Evolutionary conservation across 2,329 filamentous ascomycete genomes (phyloP).

Genomic region (Phyllosticta citrichinensis): DNA sequence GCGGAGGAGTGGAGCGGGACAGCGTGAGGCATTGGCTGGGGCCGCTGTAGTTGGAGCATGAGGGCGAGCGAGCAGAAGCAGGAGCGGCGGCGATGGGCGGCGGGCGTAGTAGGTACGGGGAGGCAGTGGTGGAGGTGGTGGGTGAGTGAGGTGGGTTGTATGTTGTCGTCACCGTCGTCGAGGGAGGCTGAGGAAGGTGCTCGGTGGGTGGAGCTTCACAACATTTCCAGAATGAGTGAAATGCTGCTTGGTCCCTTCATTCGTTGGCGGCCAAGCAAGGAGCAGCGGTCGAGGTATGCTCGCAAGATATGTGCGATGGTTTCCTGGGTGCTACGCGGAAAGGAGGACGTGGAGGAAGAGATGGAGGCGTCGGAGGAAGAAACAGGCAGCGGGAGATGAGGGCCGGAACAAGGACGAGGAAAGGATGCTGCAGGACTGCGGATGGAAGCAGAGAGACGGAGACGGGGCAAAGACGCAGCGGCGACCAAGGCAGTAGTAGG

Average conservation of each 20-base stretch:
- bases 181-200: conserved; percentile 11
- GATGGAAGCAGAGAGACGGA: too few species aligned
- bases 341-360: neutral
- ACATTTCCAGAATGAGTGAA: conserved; percentile 11
- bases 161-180: conserved; percentile 11
- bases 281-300: conserved; percentile 8
- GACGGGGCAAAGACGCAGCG: neutral
- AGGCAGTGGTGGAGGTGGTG: neutral
- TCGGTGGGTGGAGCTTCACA: conserved; percentile 6
- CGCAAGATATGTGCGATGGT: conserved; percentile 9
- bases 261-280: conserved; percentile 7
- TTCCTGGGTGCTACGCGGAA: conserved; percentile 5
- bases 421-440: neutral
- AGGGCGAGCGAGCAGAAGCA: conserved; percentile 14
- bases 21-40: conserved; percentile 31
- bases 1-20: conserved; percentile 19
- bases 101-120: neutral
- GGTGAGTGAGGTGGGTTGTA: neutral
- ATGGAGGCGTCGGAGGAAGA: conserved; percentile 3
- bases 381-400: conserved; percentile 11
- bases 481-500: conserved; percentile 10
- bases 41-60: conserved; percentile 33
- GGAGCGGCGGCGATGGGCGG: neutral
- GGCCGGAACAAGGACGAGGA: conserved; percentile 11
- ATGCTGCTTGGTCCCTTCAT: conserved; percentile 2